Evolutionary conservation across 805 yeast genomes (phyloP).

Genomic region (Candida germanica): DNA sequence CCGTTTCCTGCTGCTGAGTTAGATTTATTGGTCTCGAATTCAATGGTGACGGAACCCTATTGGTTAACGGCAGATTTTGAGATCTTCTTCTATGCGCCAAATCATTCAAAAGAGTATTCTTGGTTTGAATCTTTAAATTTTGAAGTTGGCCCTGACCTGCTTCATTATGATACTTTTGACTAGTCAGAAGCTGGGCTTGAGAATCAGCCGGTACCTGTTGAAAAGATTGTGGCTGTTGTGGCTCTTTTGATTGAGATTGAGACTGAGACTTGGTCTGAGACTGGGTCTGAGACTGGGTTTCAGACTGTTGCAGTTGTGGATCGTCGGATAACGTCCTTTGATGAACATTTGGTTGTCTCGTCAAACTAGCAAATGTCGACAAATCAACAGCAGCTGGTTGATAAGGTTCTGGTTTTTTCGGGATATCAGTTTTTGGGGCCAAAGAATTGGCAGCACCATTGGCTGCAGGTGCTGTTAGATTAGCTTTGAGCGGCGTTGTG

Average conservation of each 20-base stretch:
- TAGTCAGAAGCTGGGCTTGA: constrained; percentile 2
- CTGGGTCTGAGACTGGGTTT: not conserved
- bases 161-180: constrained; percentile 17
- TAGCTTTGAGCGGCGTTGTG: too few relatives aligned
- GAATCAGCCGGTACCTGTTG: too few relatives aligned
- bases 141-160: constrained; percentile 11
- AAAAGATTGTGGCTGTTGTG: not conserved
- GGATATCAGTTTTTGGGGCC: constrained; percentile 3
- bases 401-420: constrained; percentile 28
- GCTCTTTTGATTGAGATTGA: not conserved
- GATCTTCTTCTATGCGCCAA: constrained; percentile 20
- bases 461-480: constrained; percentile 5
- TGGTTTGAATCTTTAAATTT: constrained; percentile 7
- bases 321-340: constrained; percentile 5
- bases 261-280: not conserved
- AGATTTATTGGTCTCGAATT: not conserved
- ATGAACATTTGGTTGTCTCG: constrained; percentile 36
- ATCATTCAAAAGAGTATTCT: constrained; percentile 11
- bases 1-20: not conserved
- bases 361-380: constrained; percentile 41
- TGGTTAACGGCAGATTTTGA: constrained; percentile 6
- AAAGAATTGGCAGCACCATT: constrained; percentile 3
- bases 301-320: constrained; percentile 1
- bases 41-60: constrained; percentile 6
- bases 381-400: constrained; percentile 47